Percentiles rank a stretch among this genome's conserved stretches.
Evolutionary conservation across 2,329 filamentous ascomycete genomes (phyloP).

Genomic region (Neofusicoccum parvum): DNA sequence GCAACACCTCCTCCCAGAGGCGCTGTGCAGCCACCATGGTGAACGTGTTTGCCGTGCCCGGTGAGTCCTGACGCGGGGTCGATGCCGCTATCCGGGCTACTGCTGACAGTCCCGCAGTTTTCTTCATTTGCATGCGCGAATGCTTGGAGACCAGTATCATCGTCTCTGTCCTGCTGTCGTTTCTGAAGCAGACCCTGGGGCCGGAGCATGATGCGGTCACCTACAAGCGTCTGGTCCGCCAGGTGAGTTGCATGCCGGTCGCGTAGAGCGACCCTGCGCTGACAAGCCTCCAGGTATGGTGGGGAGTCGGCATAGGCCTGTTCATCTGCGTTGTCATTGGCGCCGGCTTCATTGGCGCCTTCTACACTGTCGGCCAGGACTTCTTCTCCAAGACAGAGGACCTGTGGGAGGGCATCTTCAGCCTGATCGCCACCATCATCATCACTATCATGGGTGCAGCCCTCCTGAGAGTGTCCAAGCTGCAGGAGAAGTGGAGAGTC

Average conservation of each 20-base stretch:
- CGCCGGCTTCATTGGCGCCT: slow-evolving; percentile 67
- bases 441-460: slow-evolving; percentile 81
- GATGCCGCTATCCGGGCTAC: too few relatives aligned
- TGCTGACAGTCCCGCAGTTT: slow-evolving; percentile 55
- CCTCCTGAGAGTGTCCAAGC: slow-evolving; percentile 77
- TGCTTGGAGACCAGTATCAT: slow-evolving; percentile 81
- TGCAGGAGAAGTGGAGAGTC: slow-evolving; percentile 84
- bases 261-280: not conserved
- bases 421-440: slow-evolving; percentile 73
- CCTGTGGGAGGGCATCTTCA: slow-evolving; percentile 81
- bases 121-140: slow-evolving; percentile 90
- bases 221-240: slow-evolving; percentile 68
- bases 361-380: slow-evolving; percentile 70
- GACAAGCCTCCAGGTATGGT: slow-evolving; percentile 60
- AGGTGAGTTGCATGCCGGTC: slow-evolving; percentile 48
- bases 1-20: slow-evolving; percentile 15
- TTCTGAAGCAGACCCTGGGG: slow-evolving; percentile 78
- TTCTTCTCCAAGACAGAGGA: slow-evolving; percentile 69
- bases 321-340: slow-evolving; percentile 67
- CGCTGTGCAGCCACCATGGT: slow-evolving; percentile 48
- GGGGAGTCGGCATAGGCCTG: slow-evolving; percentile 64
- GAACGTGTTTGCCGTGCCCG: slow-evolving; percentile 73
- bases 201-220: slow-evolving; percentile 62
- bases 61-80: slow-evolving; percentile 37
- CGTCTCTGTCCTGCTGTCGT: slow-evolving; percentile 82